Base-by-base conservation (phyloP, 164 flowering plant species). In the Saururus chinensis region DNA sequence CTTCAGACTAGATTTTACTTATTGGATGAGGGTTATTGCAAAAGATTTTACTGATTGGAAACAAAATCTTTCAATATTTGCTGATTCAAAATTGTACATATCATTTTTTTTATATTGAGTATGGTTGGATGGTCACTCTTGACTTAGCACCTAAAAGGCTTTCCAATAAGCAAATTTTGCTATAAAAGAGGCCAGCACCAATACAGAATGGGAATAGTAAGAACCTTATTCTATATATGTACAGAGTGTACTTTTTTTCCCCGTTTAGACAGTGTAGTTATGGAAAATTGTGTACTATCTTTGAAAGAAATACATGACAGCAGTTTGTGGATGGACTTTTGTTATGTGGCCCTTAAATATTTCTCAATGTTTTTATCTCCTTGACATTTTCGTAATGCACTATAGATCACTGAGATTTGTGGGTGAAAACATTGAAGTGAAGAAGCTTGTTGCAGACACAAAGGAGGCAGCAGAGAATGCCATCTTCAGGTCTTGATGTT, bases 391-490 rank as follows among this genome's bases (percentile, higher is more conserved):
- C 26, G 24, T 24, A 30, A 30, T 24, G 23, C 25, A 55, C 40
- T 51, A 48, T 74, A 91, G 95, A 73, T 95, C 41, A 80, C 80
- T 1, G 96, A 95, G 75, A 82, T 91, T 25, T 72, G 95, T 48
- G 96, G 96, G 97, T 37, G 78, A 88, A 77, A 84, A 83, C 7
- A 77, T 90, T 67, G 86, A 89, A 74, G 70, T 82, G 22, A 88
- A 82, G 80, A 88, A 78, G 82, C 68, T 87, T 20, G 82, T 91
- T 72, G 81, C 84, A 14, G 83, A 81, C 64, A 82, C 96, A 24
- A 81, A 77, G 71, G 96, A 88, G 70, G 96, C 91, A 66, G 57
- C 79, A 16, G 98, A 86, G 60, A 87, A 77, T 77, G n/a, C 71
- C 86, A 37, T 59, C 84, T 40, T 89, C 93, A 40, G 96, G 87